Base-by-base conservation (phyloP, 805 yeast genomes). In the Zygosaccharomyces gambellarensis region DNA sequence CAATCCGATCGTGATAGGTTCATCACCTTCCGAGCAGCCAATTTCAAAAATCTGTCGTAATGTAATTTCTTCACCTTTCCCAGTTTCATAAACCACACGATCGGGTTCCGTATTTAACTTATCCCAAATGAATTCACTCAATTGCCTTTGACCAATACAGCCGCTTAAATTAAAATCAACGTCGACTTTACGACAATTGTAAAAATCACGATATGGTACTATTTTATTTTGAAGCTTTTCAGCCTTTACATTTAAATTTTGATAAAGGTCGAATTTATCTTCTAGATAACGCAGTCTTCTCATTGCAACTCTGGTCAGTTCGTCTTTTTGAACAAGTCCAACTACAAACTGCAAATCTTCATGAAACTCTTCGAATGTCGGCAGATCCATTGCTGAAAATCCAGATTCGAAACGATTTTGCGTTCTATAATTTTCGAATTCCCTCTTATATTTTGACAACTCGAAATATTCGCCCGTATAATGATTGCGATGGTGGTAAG, bases 151-250 rank as follows among this genome's bases (percentile, higher is more conserved):
- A 8, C 62, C 54, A 11, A 64, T 46, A 31, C 65, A 61, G 4
- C 70, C 68, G 45, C 61, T 62, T 22, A 65, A 45, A 17, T 59
- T 42, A 12, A 59, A 48, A 42, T 63, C 60, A 25, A 56, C 50
- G 65, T 92, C 99, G 34, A 94, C 97, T 67, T 92, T 92, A 71
- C 98, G 81, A 39, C 90, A 96, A 62, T 92, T 92, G 71, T 92
- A 92, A 64, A 92, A 94, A 69, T 92, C 76, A 36, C 75, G 55
- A 44, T 71, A 71, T 11, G 76, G 75, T 21, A 71, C 71, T 39
- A 65, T 48, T 45, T 69, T 71, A 19, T 71, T 66, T 36, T 68
- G 60, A n/a, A 61, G 52, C 1, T 62, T 65, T 53, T 71, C 75
- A 19, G 64, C 55, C 38, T 66, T 63, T 30, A 68, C 65, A 42